Base-by-base conservation (phyloP, 139 green algal genomes). In the Diplosphaera chodatii region DNA sequence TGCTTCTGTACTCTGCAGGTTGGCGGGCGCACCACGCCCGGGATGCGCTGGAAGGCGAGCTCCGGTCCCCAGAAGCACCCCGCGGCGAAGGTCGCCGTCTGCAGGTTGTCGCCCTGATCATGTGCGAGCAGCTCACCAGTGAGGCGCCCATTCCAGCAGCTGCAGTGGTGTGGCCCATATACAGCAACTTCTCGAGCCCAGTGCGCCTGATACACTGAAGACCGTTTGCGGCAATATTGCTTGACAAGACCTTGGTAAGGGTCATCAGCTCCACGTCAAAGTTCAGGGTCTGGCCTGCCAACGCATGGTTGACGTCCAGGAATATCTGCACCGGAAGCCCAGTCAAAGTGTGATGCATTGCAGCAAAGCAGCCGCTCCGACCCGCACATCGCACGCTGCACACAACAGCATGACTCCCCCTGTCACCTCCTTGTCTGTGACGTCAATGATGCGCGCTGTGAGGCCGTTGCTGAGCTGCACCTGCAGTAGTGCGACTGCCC, bases 291-390 rank as follows among this genome's bases (percentile, higher is more conserved):
- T 90, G 80, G 30, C 88, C 88, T 0, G 87, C 87, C 71, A 93
- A 74, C 59, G 84, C 77, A 31, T 87, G 87, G 75, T 94, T 94
- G n/a, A 83, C 73, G 67, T 94, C 88, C 29, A 94, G 74, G 20
- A 67, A 78, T 3, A 91, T 32, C 48, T 78, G 71, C 0, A 18
- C n/a, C n/a, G n/a, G n/a, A n/a, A n/a, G n/a, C n/a, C n/a, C n/a
- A n/a, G n/a, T n/a, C n/a, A n/a, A n/a, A n/a, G n/a, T n/a, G n/a
- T n/a, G n/a, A n/a, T n/a, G n/a, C n/a, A n/a, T n/a, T n/a, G n/a
- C n/a, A n/a, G n/a, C n/a, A n/a, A n/a, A n/a, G n/a, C n/a, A n/a
- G n/a, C n/a, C n/a, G n/a, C n/a, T n/a, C n/a, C n/a, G n/a, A n/a
- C n/a, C n/a, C n/a, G n/a, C n/a, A n/a, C n/a, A n/a, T n/a, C n/a